phyloP scores from a whole-genome alignment of 192 early-diverging fungal genomes.

The Blastocladiella britannica region DNA sequence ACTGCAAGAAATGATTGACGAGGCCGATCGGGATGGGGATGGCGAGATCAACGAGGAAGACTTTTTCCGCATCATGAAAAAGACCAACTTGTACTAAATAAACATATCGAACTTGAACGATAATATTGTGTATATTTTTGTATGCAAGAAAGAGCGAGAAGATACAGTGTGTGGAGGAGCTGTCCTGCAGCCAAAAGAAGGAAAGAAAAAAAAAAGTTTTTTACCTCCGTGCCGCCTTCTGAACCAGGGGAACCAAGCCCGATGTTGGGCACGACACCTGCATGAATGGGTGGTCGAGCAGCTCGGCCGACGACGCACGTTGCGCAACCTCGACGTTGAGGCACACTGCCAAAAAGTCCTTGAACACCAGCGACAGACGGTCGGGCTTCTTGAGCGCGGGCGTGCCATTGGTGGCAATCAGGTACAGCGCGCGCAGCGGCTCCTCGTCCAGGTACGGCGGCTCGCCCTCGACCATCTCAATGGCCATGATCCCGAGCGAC shows the following conservation, averaged over 20 bases:
- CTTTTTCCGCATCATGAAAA: slow-evolving; percentile 38
- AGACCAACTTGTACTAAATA: slow-evolving; percentile 31
- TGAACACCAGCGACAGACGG: slow-evolving; percentile 1
- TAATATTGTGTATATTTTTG: too few species aligned
- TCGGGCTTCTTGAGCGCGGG: slow-evolving; percentile 8
- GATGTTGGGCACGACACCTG: neutral
- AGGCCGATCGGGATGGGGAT: slow-evolving; percentile 37
- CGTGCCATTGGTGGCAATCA: slow-evolving; percentile 10
- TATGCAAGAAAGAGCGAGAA: too few species aligned
- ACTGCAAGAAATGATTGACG: slow-evolving; percentile 41
- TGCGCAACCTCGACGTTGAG: slow-evolving; percentile 4
- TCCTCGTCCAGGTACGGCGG: slow-evolving; percentile 11
- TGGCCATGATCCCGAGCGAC: slow-evolving; percentile 21
- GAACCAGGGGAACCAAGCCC: slow-evolving; percentile 1
- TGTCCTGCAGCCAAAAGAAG: too few species aligned
- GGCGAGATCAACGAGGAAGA: slow-evolving; percentile 41
- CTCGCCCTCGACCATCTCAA: slow-evolving; percentile 11
- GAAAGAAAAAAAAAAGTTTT: too few species aligned
- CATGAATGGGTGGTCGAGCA: slow-evolving; percentile 5
- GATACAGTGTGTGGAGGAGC: too few species aligned
- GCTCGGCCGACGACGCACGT: slow-evolving; percentile 3
- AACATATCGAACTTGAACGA: too few species aligned
- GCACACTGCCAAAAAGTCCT: slow-evolving; percentile 1
- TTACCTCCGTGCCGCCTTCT: too few species aligned
- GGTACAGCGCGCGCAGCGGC: slow-evolving; percentile 7